These are phyloP conservation scores for Boeremia lycopersici DNA, from an alignment of 2,329 filamentous ascomycete species.

Conservation along the genomic window DNA sequence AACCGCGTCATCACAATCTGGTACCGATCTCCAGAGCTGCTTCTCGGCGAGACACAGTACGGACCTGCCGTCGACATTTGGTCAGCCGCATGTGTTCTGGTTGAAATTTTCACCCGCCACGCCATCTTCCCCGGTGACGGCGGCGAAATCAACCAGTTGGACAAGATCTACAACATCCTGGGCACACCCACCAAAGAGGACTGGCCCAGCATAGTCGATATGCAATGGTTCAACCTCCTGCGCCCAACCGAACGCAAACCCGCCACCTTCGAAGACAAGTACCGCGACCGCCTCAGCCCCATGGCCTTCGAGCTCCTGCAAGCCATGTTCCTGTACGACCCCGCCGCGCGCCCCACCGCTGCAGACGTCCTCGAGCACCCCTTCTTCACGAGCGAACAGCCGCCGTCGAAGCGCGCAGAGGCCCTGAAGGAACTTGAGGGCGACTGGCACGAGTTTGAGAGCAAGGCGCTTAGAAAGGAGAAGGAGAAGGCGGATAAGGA, in stretches of 20 bases:
- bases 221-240: conserved; percentile 96
- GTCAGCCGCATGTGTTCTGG: conserved; percentile 95
- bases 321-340: conserved; percentile 89
- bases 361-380: conserved; percentile 82
- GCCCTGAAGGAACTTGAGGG: conserved; percentile 85
- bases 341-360: conserved; percentile 79
- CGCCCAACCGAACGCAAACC: conserved; percentile 75
- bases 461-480: conserved; percentile 89
- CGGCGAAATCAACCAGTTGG: conserved; percentile 92
- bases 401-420: conserved; percentile 74
- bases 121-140: conserved; percentile 96
- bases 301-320: conserved; percentile 82
- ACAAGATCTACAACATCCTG: conserved; percentile 93
- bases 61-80: conserved; percentile 96
- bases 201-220: conserved; percentile 90
- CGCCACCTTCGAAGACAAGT: conserved; percentile 81
- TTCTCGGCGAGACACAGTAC: conserved; percentile 93
- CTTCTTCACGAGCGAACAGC: conserved; percentile 87
- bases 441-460: conserved; percentile 99
- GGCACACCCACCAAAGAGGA: conserved; percentile 84
- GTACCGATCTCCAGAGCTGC: conserved; percentile 94
- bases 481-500: conserved; percentile 73
- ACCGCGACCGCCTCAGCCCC: conserved; percentile 75
- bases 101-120: conserved; percentile 92
- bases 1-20: conserved; percentile 99